Evolutionary conservation across 495 filamentous ascomycete species (phyloP).

Genomic region (Bryoglossum gracile): DNA sequence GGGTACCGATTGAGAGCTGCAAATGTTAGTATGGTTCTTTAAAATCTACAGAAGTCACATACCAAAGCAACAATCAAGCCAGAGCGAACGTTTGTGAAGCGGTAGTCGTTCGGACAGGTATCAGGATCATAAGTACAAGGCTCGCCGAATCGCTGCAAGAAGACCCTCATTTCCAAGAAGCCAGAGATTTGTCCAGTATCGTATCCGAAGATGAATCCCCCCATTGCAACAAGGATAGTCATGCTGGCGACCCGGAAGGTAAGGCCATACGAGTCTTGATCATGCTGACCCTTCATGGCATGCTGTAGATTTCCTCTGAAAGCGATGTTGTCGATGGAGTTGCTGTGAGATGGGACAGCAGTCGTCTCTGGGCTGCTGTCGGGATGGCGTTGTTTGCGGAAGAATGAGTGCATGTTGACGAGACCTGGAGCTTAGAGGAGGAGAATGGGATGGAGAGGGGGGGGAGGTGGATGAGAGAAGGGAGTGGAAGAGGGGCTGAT

Average conservation of each 20-base stretch:
- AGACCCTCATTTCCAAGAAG: slow-evolving; percentile 55
- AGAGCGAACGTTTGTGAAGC: slow-evolving; percentile 46
- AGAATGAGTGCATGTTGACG: too few relatives aligned
- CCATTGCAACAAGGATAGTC: slow-evolving; percentile 47
- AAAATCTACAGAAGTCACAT: slow-evolving; percentile 17
- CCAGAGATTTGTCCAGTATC: slow-evolving; percentile 56
- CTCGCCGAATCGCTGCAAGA: slow-evolving; percentile 37
- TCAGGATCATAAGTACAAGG: slow-evolving; percentile 17
- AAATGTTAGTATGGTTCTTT: slow-evolving; percentile 30
- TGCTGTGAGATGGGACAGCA: too few relatives aligned
- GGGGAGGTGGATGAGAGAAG: too few relatives aligned
- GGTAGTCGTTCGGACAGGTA: slow-evolving; percentile 41
- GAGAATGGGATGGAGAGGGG: too few relatives aligned
- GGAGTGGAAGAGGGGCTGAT: too few relatives aligned
- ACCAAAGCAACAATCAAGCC: slow-evolving; percentile 50
- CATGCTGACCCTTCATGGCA: too few relatives aligned
- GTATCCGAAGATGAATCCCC: slow-evolving; percentile 70
- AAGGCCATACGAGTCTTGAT: too few relatives aligned
- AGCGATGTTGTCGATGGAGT: too few relatives aligned
- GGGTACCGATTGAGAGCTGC: slow-evolving; percentile 75
- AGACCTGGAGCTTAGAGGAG: too few relatives aligned
- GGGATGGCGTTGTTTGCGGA: too few relatives aligned
- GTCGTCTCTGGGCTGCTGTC: too few relatives aligned
- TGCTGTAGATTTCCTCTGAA: too few relatives aligned
- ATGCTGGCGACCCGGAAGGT: slow-evolving; percentile 45